These are phyloP conservation scores for Candida broadrunensis DNA, from an alignment of 805 yeast species.

Conservation along the genomic window DNA sequence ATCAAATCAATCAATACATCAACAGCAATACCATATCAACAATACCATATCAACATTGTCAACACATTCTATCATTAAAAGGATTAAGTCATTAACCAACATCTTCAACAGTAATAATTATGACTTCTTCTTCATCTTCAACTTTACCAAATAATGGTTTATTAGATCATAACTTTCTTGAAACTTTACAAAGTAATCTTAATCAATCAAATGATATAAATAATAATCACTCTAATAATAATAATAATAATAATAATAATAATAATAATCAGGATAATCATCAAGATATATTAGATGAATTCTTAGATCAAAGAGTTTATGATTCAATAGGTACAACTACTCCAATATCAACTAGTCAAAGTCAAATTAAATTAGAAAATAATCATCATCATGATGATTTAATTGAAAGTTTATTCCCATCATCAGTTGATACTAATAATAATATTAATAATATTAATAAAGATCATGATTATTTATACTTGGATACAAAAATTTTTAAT, in stretches of 20 bases:
- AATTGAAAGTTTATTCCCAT: slow-evolving; percentile 13
- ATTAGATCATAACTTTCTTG: background rate
- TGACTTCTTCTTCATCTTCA: too few species aligned
- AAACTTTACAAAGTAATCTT: background rate
- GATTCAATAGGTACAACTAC: slow-evolving; percentile 22
- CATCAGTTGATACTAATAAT: slow-evolving; percentile 1
- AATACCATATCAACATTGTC: too few species aligned
- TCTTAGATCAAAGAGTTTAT: slow-evolving; percentile 51
- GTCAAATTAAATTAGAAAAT: slow-evolving; percentile 3
- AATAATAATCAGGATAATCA: slow-evolving; percentile 17
- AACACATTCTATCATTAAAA: too few species aligned
- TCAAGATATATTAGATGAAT: slow-evolving; percentile 56
- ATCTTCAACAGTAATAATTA: too few species aligned
- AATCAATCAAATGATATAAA: too few species aligned
- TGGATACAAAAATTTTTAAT: slow-evolving; percentile 12
- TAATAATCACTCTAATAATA: too few species aligned
- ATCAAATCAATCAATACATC: too few species aligned
- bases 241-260: too few species aligned
- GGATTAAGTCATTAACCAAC: too few species aligned
- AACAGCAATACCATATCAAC: too few species aligned
- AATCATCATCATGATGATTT: slow-evolving; percentile 9
- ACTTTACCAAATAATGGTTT: background rate
- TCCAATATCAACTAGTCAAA: slow-evolving; percentile 5
- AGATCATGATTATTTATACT: slow-evolving; percentile 18
- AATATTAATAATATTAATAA: background rate